Evolutionary conservation across 768 basidiomycete genomes (phyloP).

Genomic region (Agaricus blazei): DNA sequence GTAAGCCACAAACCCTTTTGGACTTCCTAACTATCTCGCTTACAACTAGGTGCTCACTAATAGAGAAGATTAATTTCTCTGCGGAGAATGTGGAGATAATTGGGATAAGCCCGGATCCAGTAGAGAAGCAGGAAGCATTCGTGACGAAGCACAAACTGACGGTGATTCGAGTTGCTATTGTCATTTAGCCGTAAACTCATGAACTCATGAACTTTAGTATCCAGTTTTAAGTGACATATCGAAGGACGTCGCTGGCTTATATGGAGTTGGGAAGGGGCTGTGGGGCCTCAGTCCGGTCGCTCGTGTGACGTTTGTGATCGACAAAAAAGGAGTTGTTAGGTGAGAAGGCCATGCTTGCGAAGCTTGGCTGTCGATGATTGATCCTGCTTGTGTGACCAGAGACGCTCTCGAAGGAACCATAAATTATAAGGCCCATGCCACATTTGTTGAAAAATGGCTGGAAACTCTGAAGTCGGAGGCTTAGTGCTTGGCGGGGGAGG

Average conservation of each 20-base stretch:
- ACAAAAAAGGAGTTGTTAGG: slow-evolving; percentile 63
- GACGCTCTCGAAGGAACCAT: slow-evolving; percentile 56
- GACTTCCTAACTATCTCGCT: background rate
- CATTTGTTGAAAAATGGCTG: slow-evolving; percentile 69
- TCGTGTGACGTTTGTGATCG: slow-evolving; percentile 75
- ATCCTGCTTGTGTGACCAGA: slow-evolving; percentile 24
- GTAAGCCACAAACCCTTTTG: slow-evolving; percentile 28
- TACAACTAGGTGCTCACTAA: too few species aligned
- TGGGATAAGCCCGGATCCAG: slow-evolving; percentile 70
- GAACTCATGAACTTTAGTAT: slow-evolving; percentile 38
- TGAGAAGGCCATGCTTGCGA: slow-evolving; percentile 23
- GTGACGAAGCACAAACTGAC: slow-evolving; percentile 66
- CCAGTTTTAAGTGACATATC: slow-evolving; percentile 72
- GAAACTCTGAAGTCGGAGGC: slow-evolving; percentile 36
- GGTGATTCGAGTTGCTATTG: slow-evolving; percentile 26
- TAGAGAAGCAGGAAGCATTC: slow-evolving; percentile 70
- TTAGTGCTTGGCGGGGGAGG: background rate
- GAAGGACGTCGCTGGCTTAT: slow-evolving; percentile 58
- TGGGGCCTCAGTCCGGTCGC: slow-evolving; percentile 56
- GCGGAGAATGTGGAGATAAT: slow-evolving; percentile 59
- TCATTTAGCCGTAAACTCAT: background rate
- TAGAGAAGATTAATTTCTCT: slow-evolving; percentile 65
- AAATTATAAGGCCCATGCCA: slow-evolving; percentile 60
- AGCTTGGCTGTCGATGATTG: background rate
- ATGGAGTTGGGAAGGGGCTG: slow-evolving; percentile 60